Base-by-base conservation (phyloP, 129 eudicot genomes). In the Helichrysum umbraculigerum region DNA sequence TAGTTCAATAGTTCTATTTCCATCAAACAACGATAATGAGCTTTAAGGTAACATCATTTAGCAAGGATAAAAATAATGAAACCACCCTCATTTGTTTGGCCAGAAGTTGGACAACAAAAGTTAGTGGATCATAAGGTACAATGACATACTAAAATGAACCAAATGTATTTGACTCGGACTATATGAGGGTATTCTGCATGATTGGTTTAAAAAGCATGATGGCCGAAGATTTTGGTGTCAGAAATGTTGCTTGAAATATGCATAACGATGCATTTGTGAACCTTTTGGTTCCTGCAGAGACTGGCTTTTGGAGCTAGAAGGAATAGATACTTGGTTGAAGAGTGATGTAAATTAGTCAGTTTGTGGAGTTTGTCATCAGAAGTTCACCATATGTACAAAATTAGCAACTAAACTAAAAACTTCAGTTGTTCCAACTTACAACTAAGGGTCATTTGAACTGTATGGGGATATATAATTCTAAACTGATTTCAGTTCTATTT, bases 291-390 rank as follows among this genome's bases (percentile, higher is more conserved):
- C 70, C 0, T 68, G 78, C 78, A 94, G 97, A 88, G 98, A 78
- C 34, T 94, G 35, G 97, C 97, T 28, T 94, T 94, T 85, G 98
- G 98, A 80, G 98, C 97, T 33, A 85, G 98, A 61, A 87, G 98
- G 81, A 94, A 94, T 77, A 83, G 91, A 72, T 85, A 88, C 76
- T 78, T 94, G 76, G 82, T 87, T 77, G 98, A 94, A 84, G 98
- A 92, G 22, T 92, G 79, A 85, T 68, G 14, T 47, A 17, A 47
- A 14, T 47, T 47, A 47, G 54, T 47, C n/a, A 47, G 54, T 47
- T 14, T 14, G 28, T 44, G 14, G 17, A 12, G 17, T 44, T 44
- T 44, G 17, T 44, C 52, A 44, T 12, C 47, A 39, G 47, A 41
- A 9, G 47, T 9, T 41, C 47, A 9, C 47, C 3, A 41, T 41